Evolutionary conservation across 2,329 filamentous ascomycete genomes (phyloP), one percentile per base, ranked within the genome.

Genomic region (Sporothrix luriei): DNA sequence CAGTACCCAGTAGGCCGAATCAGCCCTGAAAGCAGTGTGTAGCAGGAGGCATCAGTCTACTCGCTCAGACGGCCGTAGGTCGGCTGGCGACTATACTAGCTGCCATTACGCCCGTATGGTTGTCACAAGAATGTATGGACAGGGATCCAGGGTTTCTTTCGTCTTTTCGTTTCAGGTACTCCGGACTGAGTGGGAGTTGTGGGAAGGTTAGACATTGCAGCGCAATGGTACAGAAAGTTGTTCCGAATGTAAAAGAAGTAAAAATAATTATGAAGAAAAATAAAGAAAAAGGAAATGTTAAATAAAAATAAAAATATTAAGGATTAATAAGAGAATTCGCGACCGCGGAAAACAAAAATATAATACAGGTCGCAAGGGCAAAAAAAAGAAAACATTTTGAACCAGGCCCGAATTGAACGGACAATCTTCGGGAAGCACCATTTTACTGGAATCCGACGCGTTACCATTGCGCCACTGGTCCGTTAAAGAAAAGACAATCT

Each of bases 401-500:
- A 62, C 69, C 66, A 68, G 69, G 61, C 69, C 69, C 66, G 69
- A 70, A 70, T 70, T 59, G 69, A 70, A 70, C 66, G 69, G 69
- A 70, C 52, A 66, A 70, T 70, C 69, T 70, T 70, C 69, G 67
- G 69, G 69, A 70, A 64, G 24, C 65, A 55, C 65, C 65, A 70
- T 64, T 66, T 57, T 65, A 59, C 69, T 70, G 69, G 69, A 70
- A 70, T 70, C 69, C 67, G 69, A 68, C 69, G 69, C 69, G 69
- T 70, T 70, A 70, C 69, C 69, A 70, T 70, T 70, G 66, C 69
- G 69, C 69, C 69, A 70, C 66, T 68, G 69, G 66, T 67, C 69
- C 69, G 40, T 24, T 62, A 52, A 40, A 43, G 9, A n/a, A 48
- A 10, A 29, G 11, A 9, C 14, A 9, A 1, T 24, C 24, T 14